Evolutionary conservation across 164 flowering plant genomes (phyloP).

Genomic region (Tetrastigma voinierianum): DNA sequence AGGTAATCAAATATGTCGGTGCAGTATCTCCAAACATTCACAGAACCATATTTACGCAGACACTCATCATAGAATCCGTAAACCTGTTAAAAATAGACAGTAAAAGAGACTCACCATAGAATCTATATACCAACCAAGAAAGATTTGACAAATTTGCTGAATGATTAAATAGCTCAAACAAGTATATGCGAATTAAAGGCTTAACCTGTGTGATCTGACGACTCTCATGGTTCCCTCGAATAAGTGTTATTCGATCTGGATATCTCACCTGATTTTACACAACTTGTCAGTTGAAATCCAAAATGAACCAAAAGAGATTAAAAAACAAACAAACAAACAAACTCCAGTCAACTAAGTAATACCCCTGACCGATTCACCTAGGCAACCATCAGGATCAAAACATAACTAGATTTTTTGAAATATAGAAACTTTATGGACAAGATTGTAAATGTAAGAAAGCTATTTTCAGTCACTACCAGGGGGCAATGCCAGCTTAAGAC

Average conservation of each 20-base stretch:
- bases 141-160: slow-evolving; percentile 1
- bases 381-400: too few relatives aligned
- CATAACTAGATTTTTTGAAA: too few relatives aligned
- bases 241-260: slow-evolving; percentile 97
- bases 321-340: too few relatives aligned
- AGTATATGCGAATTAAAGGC: not conserved
- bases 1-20: slow-evolving; percentile 97
- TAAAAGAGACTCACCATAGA: slow-evolving; percentile 79
- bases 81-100: slow-evolving; percentile 48
- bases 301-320: not conserved
- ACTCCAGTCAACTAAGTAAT: not conserved
- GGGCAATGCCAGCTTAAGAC: too few relatives aligned
- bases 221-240: slow-evolving; percentile 98
- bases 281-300: slow-evolving; percentile 10
- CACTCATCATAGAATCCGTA: slow-evolving; percentile 99
- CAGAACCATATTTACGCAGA: slow-evolving; percentile 98
- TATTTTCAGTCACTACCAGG: too few relatives aligned
- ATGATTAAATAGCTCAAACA: slow-evolving; percentile 1
- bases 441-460: too few relatives aligned
- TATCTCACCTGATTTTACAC: slow-evolving; percentile 71
- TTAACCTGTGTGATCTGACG: slow-evolving; percentile 97
- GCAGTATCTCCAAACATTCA: slow-evolving; percentile 99
- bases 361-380: too few relatives aligned
- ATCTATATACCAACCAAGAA: slow-evolving; percentile 81
- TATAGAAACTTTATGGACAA: too few relatives aligned